Base-by-base conservation (phyloP, 2,329 filamentous ascomycete genomes). In the Zalaria sp. region DNA sequence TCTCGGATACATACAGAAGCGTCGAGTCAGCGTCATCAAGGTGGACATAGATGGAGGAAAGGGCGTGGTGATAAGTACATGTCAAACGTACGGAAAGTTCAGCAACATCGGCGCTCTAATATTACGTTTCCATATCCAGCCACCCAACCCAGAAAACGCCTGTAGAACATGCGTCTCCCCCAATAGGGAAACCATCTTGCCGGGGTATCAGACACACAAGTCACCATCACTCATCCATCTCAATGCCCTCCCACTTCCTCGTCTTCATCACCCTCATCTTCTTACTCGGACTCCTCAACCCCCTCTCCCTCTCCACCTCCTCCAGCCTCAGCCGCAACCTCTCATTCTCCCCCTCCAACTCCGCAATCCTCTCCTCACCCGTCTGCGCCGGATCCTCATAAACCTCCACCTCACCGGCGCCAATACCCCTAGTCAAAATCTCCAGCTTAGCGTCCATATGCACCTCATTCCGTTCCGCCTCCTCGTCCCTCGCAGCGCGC, bases 401-500 rank as follows among this genome's bases (percentile, higher is more conserved):
- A 5, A 68, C 54, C 37, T 59, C 55, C 34, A 63, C 50, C n/a
- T 44, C 40, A 52, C 49, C 55, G 58, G 66, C 59, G 60, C 66
- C 47, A 51, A 70, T 65, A 6, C 72, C 71, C 40, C 73, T 66
- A 42, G 77, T 72, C 29, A 83, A 63, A 25, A 86, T 71, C 45
- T 86, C 89, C 5, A 93, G 72, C 64, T 98, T 98, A 49, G 77
- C 77, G 58, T 96, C 88, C 56, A 91, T 74, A 60, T 93, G 85
- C 57, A 84, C 83, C 46, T 94, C 86, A 40, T 79, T 78, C 36
- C 78, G 75, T 51, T 93, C 87, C 42, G 66, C 55, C 59, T 95
- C 87, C 4, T 81, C 75, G 11, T 84, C 81, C 58, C 87, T 75
- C 0, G 77, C 81, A 0, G 73, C 74, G 56, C 89, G 81, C 83